Evolutionary conservation across 2,329 filamentous ascomycete species (phyloP), one percentile per base, ranked within the genome.

Genomic region (Cladosporium halotolerans): DNA sequence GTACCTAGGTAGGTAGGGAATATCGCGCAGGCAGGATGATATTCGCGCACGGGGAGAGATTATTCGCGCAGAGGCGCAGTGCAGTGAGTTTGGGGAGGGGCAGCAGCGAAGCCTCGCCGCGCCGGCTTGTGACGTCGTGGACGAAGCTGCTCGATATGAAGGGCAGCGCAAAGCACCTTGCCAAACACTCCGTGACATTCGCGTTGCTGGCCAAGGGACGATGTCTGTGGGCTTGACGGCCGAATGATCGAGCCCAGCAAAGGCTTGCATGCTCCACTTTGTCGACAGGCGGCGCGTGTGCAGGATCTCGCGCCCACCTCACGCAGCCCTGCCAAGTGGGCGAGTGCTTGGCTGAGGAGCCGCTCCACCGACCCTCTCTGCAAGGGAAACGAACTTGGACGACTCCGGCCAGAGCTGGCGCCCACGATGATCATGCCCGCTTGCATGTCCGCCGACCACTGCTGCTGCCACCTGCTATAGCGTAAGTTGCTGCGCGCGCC

Each of bases 251-350:
- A 39, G 36, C 36, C 16, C 36, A 39, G 36, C 11, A 39, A 39
- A 39, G 36, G 36, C 36, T 39, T 39, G 36, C 36, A 16, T 14
- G 36, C 36, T 39, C 36, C 36, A 39, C 36, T 14, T 11, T 14
- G 36, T 14, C n/a, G 36, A 28, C 23, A 28, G 23, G 4, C 23
- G 23, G 23, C 23, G 23, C 23, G 23, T 28, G 23, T 28, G 23
- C 23, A 28, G 23, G 5, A 28, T 7, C 23, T 28, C 23, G n/a
- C n/a, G 36, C 36, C 16, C 16, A 16, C 31, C 14, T 36, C 44
- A 39, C 36, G 9, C 38, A 50, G 47, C 47, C 38, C 33, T 50
- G 47, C 47, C 47, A 50, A 50, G 47, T 34, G 18, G 18, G 33
- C 6, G 36, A 9, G 36, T 16, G 36, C 36, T 39, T 14, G 34